Evolutionary conservation across 2,329 filamentous ascomycete genomes (phyloP).

Genomic region (Trichophyton rubrum): DNA sequence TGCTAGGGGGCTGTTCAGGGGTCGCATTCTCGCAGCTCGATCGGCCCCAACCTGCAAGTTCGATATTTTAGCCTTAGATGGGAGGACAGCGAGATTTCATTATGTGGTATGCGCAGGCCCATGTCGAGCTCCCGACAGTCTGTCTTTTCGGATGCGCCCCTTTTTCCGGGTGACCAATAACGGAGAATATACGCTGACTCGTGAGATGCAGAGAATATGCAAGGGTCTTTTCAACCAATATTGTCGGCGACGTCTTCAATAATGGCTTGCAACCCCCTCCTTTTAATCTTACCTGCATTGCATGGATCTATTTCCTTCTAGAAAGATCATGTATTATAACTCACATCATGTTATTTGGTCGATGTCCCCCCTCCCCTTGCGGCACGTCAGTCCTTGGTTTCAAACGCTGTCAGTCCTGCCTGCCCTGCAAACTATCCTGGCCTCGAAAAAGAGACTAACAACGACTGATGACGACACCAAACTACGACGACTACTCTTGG

Average conservation of each 20-base stretch:
- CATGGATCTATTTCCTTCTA: constrained; percentile 4
- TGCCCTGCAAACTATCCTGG: background rate
- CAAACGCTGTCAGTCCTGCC: background rate
- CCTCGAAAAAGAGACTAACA: background rate
- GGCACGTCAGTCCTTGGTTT: background rate
- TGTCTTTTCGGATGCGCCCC: constrained; percentile 4
- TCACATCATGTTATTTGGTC: background rate
- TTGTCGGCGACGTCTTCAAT: background rate
- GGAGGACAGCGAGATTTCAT: background rate
- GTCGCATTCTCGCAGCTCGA: background rate
- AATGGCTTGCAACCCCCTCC: background rate
- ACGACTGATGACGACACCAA: background rate
- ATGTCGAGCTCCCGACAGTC: constrained; percentile 2
- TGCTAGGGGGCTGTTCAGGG: background rate
- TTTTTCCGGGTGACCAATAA: constrained; percentile 4
- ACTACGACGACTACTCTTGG: background rate
- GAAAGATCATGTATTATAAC: background rate
- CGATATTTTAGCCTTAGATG: background rate
- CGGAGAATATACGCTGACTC: constrained; percentile 1
- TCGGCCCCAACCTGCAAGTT: background rate
- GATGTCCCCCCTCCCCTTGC: background rate
- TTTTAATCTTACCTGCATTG: constrained; percentile 5
- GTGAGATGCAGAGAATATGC: constrained; percentile 3
- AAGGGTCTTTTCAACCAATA: constrained; percentile 1
- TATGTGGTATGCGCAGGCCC: background rate